phyloP scores from a whole-genome alignment of 805 yeast species.

The Cephaloascus albidus region DNA sequence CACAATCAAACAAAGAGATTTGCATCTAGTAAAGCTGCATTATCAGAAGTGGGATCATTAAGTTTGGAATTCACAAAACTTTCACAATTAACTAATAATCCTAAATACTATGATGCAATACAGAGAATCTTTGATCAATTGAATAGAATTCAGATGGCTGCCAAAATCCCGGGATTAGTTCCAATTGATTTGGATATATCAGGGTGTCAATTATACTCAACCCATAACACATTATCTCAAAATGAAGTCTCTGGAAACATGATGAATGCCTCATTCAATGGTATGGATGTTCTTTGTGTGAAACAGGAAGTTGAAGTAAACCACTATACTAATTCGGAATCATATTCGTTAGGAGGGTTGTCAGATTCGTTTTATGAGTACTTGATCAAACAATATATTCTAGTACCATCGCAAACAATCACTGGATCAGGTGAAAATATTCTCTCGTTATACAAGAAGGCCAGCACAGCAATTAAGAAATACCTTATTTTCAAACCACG shows the following conservation, averaged over 20 bases:
- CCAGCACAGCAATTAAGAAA: constrained; percentile 14
- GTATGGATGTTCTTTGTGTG: neutral
- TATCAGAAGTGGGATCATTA: constrained; percentile 41
- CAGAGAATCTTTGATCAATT: neutral
- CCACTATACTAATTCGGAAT: constrained; percentile 2
- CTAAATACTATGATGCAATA: constrained; percentile 38
- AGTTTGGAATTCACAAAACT: constrained; percentile 43
- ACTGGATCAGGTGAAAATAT: neutral
- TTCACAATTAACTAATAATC: constrained; percentile 39
- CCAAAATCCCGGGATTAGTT: constrained; percentile 29
- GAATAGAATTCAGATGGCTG: neutral
- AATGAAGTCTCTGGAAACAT: neutral
- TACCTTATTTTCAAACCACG: constrained; percentile 35
- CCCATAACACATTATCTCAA: neutral
- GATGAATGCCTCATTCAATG: neutral
- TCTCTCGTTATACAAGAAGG: neutral
- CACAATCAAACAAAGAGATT: constrained; percentile 13
- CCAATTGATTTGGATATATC: constrained; percentile 38
- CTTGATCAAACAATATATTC: constrained; percentile 35
- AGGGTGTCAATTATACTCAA: constrained; percentile 29
- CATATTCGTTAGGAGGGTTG: constrained; percentile 27
- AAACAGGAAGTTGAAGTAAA: neutral
- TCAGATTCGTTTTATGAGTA: constrained; percentile 40
- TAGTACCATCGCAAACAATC: constrained; percentile 12
- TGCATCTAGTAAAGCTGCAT: constrained; percentile 21